These are phyloP conservation scores for Pichia inconspicua DNA, from an alignment of 1,139 yeast genomes.

Conservation along the genomic window DNA sequence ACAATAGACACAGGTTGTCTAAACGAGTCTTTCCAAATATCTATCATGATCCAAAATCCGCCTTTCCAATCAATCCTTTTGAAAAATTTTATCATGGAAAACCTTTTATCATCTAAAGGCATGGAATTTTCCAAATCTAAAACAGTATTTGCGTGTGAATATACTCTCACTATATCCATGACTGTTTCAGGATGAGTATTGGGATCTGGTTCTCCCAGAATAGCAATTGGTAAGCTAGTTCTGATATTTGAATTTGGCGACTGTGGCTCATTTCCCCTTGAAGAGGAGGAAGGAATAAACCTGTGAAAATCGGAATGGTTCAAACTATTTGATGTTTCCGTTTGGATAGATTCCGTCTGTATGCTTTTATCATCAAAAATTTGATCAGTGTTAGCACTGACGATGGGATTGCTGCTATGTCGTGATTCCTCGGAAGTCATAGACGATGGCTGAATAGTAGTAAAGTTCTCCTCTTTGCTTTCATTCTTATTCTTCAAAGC, in stretches of 20 bases:
- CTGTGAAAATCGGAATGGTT: neutral
- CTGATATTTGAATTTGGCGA: slow-evolving; percentile 24
- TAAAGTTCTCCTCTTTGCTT: neutral
- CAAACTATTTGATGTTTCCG: neutral
- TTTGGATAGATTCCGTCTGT: neutral
- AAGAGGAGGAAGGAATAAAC: neutral
- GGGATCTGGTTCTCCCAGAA: slow-evolving; percentile 26
- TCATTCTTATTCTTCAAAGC: neutral
- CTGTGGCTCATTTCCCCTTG: neutral
- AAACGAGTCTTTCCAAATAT: slow-evolving; percentile 19
- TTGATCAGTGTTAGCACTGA: neutral
- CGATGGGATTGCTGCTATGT: neutral
- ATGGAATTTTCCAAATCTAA: slow-evolving; percentile 9
- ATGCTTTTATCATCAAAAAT: neutral
- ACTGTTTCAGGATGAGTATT: slow-evolving; percentile 44
- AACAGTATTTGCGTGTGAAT: slow-evolving; percentile 25
- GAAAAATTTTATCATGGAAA: neutral
- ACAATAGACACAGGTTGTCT: slow-evolving; percentile 36
- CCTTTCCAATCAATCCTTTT: slow-evolving; percentile 31
- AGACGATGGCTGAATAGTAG: neutral
- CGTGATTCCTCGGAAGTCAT: too few species aligned
- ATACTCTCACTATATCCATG: slow-evolving; percentile 52
- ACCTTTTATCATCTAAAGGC: neutral
- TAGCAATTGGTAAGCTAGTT: slow-evolving; percentile 25
- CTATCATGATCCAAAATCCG: slow-evolving; percentile 55